Evolutionary conservation across 768 basidiomycete genomes (phyloP).

Genomic region (Termitomyces titanicus): DNA sequence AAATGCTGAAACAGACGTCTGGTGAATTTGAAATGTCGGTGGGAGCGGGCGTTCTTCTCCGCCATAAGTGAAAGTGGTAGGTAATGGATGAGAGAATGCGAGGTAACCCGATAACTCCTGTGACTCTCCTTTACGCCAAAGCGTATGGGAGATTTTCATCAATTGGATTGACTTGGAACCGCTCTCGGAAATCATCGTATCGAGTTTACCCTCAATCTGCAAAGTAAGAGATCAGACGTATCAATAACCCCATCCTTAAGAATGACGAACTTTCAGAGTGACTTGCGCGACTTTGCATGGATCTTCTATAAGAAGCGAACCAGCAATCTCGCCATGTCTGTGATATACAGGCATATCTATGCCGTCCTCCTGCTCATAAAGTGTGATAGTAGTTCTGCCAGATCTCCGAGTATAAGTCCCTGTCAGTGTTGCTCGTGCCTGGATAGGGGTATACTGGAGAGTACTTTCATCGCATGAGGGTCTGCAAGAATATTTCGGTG

Average conservation of each 20-base stretch:
- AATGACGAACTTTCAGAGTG: slow-evolving; percentile 37
- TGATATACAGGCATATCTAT: slow-evolving; percentile 40
- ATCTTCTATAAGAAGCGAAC: slow-evolving; percentile 39
- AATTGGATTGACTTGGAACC: slow-evolving; percentile 32
- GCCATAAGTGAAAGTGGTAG: slow-evolving; percentile 39
- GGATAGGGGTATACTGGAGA: slow-evolving; percentile 45
- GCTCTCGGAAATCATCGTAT: slow-evolving; percentile 33
- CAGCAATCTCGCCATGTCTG: slow-evolving; percentile 36
- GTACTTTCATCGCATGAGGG: slow-evolving; percentile 49
- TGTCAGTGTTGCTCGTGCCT: slow-evolving; percentile 24
- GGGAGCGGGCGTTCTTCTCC: slow-evolving; percentile 36
- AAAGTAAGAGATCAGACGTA: slow-evolving; percentile 1
- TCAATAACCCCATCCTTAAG: neutral
- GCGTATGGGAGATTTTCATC: slow-evolving; percentile 25
- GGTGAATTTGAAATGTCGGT: slow-evolving; percentile 39
- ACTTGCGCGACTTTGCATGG: slow-evolving; percentile 37
- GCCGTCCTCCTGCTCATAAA: slow-evolving; percentile 44
- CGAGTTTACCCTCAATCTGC: slow-evolving; percentile 42
- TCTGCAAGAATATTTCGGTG: slow-evolving; percentile 56
- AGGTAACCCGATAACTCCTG: slow-evolving; percentile 27
- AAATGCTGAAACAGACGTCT: slow-evolving; percentile 32
- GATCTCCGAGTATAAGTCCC: slow-evolving; percentile 38
- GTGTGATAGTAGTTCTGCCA: slow-evolving; percentile 36
- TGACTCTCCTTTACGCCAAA: slow-evolving; percentile 28
- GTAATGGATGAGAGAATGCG: slow-evolving; percentile 43